Conservation (phyloP, 495 filamentous ascomycete species). For the Parathielavia hyrcaniae region DNA sequence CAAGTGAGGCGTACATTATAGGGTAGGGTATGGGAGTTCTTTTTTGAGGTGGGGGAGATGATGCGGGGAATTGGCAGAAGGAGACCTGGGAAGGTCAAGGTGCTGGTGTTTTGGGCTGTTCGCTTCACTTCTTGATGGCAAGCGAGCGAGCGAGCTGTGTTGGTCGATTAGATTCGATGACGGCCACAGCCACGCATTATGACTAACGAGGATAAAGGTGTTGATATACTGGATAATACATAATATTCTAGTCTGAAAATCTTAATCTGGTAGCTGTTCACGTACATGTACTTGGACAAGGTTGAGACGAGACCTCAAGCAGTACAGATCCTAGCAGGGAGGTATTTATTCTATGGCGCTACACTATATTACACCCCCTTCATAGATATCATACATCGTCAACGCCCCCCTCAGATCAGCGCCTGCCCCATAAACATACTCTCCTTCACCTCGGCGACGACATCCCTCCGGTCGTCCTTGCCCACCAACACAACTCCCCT, state of each 20-base stretch:
- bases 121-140: not conserved
- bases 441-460: constrained; percentile 87
- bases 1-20: not conserved
- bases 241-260: not conserved
- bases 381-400: constrained; percentile 2
- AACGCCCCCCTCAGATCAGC: constrained; percentile 54
- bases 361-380: not conserved
- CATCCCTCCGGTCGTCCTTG: constrained; percentile 78
- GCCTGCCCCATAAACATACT: constrained; percentile 90
- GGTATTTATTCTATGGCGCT: no score
- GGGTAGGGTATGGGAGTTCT: not conserved
- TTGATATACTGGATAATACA: not conserved
- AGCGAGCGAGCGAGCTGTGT: not conserved
- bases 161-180: not conserved
- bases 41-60: not conserved
- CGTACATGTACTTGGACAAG: not conserved
- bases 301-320: not conserved
- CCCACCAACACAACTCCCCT: constrained; percentile 85
- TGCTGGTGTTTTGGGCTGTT: not conserved
- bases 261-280: not conserved
- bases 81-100: not conserved
- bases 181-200: not conserved
- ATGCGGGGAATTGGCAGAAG: not conserved
- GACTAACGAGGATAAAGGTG: constrained; percentile 1
- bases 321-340: not conserved